Conservation (phyloP, 805 yeast genomes). For the Maudiozyma serrabonitensis region DNA sequence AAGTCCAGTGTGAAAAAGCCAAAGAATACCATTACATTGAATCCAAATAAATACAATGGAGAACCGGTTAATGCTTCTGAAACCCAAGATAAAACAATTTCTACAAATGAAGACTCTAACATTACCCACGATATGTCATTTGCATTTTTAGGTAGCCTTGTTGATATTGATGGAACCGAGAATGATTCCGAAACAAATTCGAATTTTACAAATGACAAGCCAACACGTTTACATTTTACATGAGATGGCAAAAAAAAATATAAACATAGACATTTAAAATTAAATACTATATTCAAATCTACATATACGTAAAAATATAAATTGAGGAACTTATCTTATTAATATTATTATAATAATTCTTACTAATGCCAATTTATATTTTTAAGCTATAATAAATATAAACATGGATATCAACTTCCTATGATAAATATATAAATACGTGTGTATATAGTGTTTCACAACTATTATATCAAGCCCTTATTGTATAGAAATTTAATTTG, state of each 20-base stretch:
- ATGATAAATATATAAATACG: neutral
- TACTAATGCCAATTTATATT: too few species aligned
- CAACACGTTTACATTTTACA: constrained; percentile 8
- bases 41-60: neutral
- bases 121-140: constrained; percentile 33
- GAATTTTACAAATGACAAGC: constrained; percentile 13
- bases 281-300: too few species aligned
- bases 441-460: neutral
- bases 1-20: constrained; percentile 1
- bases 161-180: constrained; percentile 9
- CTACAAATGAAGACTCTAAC: neutral
- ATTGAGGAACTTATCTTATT: neutral
- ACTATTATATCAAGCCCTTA: neutral
- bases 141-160: constrained; percentile 33
- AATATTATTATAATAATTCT: neutral
- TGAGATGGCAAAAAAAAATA: neutral
- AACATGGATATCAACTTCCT: neutral
- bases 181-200: constrained; percentile 6
- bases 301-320: too few species aligned
- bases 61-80: neutral
- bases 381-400: neutral
- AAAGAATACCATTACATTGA: neutral
- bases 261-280: neutral
- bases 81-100: neutral
- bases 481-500: neutral